Percentiles rank a stretch among this genome's conserved stretches.
Evolutionary conservation across 495 filamentous ascomycete species (phyloP).

Genomic region (Penicillium samsonianum): DNA sequence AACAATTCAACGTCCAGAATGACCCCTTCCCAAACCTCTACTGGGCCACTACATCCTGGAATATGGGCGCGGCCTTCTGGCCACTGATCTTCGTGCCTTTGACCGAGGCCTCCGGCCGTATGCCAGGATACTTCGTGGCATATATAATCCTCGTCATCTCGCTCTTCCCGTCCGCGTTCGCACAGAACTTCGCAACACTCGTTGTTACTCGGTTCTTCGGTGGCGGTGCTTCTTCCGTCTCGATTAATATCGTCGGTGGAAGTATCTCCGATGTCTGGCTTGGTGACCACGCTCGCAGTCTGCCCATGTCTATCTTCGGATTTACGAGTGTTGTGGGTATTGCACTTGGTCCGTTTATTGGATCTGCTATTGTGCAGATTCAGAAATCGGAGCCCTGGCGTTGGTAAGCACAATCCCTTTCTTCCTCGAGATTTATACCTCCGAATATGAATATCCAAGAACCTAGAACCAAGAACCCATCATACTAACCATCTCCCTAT

Average conservation of each 20-base stretch:
- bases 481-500: not conserved
- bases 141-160: constrained; percentile 51
- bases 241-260: constrained; percentile 50
- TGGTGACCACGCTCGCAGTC: constrained; percentile 40
- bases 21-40: constrained; percentile 43
- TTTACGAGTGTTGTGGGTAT: constrained; percentile 47
- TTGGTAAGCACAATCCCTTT: constrained; percentile 21
- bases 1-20: constrained; percentile 45
- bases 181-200: constrained; percentile 54
- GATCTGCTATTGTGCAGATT: constrained; percentile 41
- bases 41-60: constrained; percentile 56
- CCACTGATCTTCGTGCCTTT: constrained; percentile 54
- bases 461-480: not conserved
- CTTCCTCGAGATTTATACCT: not conserved
- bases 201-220: constrained; percentile 53
- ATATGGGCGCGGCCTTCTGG: constrained; percentile 53
- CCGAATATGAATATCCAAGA: not conserved
- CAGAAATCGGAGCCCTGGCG: constrained; percentile 42
- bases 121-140: constrained; percentile 50
- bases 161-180: constrained; percentile 52
- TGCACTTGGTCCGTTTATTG: constrained; percentile 52
- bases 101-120: constrained; percentile 53
- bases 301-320: constrained; percentile 49
- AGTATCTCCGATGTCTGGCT: constrained; percentile 49
- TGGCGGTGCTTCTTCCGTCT: constrained; percentile 49